These are phyloP conservation scores for Capsicum pubescens DNA, from an alignment of 257 asterid genomes.

Conservation along the genomic window DNA sequence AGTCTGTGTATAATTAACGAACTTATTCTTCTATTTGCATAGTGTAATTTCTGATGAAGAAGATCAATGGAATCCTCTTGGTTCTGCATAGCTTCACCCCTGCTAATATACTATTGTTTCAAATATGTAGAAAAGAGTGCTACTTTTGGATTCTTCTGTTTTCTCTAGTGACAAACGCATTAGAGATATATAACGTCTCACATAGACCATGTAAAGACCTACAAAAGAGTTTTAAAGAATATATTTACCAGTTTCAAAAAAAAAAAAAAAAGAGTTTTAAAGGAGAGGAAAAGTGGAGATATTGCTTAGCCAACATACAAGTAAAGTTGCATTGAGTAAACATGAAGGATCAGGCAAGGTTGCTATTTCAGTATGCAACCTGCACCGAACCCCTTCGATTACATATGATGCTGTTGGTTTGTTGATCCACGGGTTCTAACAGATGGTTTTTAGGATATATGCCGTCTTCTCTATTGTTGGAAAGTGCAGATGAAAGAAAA, in stretches of 20 bases:
- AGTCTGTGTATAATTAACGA: neutral
- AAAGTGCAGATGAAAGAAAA: neutral
- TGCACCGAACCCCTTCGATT: neutral
- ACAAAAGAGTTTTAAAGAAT: neutral
- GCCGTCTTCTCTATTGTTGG: neutral
- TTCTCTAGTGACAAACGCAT: neutral
- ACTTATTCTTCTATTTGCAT: neutral
- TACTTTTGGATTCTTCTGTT: neutral
- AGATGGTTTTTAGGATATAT: constrained; percentile 6
- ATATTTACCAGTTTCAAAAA: too few species aligned
- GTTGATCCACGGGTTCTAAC: neutral
- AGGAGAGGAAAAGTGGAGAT: neutral
- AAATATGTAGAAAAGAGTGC: neutral
- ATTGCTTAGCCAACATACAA: neutral
- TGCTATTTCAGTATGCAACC: neutral
- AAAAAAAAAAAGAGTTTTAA: neutral
- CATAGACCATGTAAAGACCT: neutral
- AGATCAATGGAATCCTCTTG: neutral
- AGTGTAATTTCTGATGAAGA: neutral
- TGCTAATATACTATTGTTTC: neutral
- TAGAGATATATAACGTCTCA: neutral
- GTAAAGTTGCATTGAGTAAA: constrained; percentile 6
- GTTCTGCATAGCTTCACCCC: neutral
- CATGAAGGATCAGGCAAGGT: neutral
- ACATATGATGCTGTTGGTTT: neutral